These are phyloP conservation scores for Acanthamoeba healyi DNA, from an alignment of 208 protist species.

Conservation along the genomic window DNA sequence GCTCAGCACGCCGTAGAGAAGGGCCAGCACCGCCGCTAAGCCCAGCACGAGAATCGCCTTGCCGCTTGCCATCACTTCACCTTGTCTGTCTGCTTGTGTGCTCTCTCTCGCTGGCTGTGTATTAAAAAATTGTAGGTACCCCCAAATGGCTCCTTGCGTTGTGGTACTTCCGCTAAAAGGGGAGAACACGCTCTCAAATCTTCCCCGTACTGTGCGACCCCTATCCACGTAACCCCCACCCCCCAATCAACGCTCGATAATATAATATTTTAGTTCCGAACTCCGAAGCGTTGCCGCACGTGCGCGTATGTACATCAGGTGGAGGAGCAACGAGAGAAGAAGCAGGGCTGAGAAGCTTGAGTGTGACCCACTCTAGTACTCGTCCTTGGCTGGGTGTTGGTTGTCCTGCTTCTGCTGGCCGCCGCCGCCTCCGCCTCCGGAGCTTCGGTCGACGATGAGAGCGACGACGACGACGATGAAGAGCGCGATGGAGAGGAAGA, in stretches of 20 bases:
- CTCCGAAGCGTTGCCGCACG: too few relatives aligned
- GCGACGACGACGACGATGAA: not conserved
- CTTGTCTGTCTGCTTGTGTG: not conserved
- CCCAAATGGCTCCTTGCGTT: too few relatives aligned
- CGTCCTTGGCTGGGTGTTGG: not conserved
- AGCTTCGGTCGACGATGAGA: not conserved
- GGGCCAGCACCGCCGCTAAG: not conserved
- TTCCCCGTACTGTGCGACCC: too few relatives aligned
- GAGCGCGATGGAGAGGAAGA: not conserved
- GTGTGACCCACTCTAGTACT: too few relatives aligned
- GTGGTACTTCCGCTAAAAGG: too few relatives aligned
- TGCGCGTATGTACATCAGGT: too few relatives aligned
- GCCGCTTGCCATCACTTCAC: not conserved
- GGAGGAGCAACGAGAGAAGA: too few relatives aligned
- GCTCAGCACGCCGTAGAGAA: not conserved
- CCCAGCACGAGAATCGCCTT: not conserved
- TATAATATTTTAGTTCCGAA: too few relatives aligned
- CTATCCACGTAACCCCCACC: too few relatives aligned
- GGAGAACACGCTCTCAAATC: too few relatives aligned
- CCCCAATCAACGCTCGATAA: too few relatives aligned
- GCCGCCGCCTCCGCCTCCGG: not conserved
- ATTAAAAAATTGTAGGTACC: not conserved
- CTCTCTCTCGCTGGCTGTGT: not conserved
- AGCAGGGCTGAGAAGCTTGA: too few relatives aligned
- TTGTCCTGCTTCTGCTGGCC: not conserved